Base-by-base conservation (phyloP, 805 yeast genomes). In the Kregervanrija pseudodelftensis region DNA sequence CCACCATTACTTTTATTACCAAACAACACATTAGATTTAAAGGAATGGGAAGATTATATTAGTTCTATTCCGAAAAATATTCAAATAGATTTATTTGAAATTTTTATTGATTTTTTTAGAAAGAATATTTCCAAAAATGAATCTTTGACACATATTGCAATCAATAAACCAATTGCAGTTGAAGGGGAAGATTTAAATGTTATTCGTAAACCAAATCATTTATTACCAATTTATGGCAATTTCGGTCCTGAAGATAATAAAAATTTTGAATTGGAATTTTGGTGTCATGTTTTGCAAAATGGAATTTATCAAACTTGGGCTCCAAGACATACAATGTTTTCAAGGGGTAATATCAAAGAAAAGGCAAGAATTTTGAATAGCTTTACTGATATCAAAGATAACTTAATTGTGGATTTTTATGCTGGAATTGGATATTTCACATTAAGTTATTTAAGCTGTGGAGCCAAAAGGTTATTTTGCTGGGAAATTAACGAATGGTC, bases 401-500 rank as follows among this genome's bases (percentile, higher is more conserved):
- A 68, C 0, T 70, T 67, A 16, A 77, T 83, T 0, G 68, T 84
- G 3, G 96, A 87, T 57, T 55, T 88, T 37, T 87, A 87, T 59
- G 80, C 85, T 30, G 96, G 96, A 0, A 88, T 87, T 40, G 96
- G 96, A 3, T 87, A 87, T 61, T 87, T 87, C 59, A 75, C 89
- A 7, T 64, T 88, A 22, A 71, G 85, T 39, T 87, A 88, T 55
- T 65, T 84, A 38, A 67, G 66, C 40, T 65, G 70, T 30, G 72
- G 73, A 1, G 86, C 88, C 2, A 55, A 63, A 8, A 58, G 64
- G 13, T 63, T 85, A 1, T 72, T 79, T 40, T 80, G 95, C 56
- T 87, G 95, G 87, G 96, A 87, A 49, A 61, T 87, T 37, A 87
- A 88, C 54, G 85, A 87, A 2, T 86, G 93, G 93, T 83, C 91